Evolutionary conservation across 2,329 filamentous ascomycete genomes (phyloP).

Genomic region (Phaeosphaeria sp.): DNA sequence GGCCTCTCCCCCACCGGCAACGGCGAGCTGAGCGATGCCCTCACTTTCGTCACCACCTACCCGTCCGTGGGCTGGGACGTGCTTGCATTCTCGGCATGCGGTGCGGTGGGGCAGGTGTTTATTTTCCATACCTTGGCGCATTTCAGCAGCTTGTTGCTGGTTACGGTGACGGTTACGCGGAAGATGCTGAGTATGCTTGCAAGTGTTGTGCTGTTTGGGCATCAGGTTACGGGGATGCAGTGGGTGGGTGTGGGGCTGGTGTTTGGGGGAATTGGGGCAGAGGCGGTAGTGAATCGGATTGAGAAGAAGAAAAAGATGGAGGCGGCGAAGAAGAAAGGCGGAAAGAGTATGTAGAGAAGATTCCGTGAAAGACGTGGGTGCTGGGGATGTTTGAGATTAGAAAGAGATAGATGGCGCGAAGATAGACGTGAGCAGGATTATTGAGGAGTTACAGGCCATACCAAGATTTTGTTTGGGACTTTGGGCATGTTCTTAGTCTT

Average conservation of each 20-base stretch:
- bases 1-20: constrained; percentile 54
- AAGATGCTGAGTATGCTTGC: constrained; percentile 99
- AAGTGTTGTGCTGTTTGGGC: constrained; percentile 93
- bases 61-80: constrained; percentile 87
- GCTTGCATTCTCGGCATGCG: constrained; percentile 85
- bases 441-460: too few species aligned
- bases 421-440: too few species aligned
- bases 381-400: too few species aligned
- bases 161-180: constrained; percentile 94
- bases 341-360: constrained; percentile 11
- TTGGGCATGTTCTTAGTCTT: too few species aligned
- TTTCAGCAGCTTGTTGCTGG: constrained; percentile 89
- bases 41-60: constrained; percentile 80
- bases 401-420: too few species aligned
- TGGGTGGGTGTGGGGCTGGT: constrained; percentile 92
- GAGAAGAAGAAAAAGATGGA: constrained; percentile 85
- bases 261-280: constrained; percentile 93
- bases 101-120: constrained; percentile 93
- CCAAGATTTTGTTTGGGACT: too few species aligned
- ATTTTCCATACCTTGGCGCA: constrained; percentile 92
- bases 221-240: constrained; percentile 84
- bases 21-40: constrained; percentile 79
- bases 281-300: constrained; percentile 78
- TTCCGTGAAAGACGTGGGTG: background rate
- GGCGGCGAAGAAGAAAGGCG: constrained; percentile 55